A percentile compares a stretch with the other conserved stretches of the same genome.
Evolutionary conservation across 176 grass and related monocot species (phyloP).

Genomic region (Rhipidocladum racemiflorum): DNA sequence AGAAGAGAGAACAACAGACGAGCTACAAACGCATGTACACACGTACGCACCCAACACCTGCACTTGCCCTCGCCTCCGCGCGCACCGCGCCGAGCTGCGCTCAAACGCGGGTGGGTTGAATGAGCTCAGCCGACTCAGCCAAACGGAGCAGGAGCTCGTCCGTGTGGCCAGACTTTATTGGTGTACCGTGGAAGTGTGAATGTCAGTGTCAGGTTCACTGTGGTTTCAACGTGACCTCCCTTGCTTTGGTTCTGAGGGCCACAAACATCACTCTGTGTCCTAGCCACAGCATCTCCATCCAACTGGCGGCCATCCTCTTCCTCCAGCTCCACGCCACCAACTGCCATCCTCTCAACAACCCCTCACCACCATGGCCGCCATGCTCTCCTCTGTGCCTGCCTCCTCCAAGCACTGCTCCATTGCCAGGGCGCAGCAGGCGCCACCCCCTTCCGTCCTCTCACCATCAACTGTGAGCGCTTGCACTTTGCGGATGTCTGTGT

Average conservation of each 20-base stretch:
- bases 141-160: no score
- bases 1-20: no score
- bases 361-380: constrained; percentile 48
- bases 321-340: constrained; percentile 4
- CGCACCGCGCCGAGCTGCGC: no score
- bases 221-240: constrained; percentile 17
- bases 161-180: no score
- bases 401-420: constrained; percentile 54
- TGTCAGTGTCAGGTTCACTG: constrained; percentile 6
- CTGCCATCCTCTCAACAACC: constrained; percentile 27
- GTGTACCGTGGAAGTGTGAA: not conserved
- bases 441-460: constrained; percentile 27
- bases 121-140: no score
- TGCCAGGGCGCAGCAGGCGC: constrained; percentile 26
- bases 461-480: constrained; percentile 33
- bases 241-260: constrained; percentile 13
- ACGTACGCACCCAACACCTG: no score
- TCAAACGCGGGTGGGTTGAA: no score
- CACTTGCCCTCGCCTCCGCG: no score
- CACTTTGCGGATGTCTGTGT: not conserved
- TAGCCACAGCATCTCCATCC: constrained; percentile 42
- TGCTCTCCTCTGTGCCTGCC: constrained; percentile 49
- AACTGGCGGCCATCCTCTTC: constrained; percentile 37
- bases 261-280: constrained; percentile 39
- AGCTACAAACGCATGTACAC: no score